Conservation (phyloP, 139 green algal species). For the Pleodorina starrii region DNA sequence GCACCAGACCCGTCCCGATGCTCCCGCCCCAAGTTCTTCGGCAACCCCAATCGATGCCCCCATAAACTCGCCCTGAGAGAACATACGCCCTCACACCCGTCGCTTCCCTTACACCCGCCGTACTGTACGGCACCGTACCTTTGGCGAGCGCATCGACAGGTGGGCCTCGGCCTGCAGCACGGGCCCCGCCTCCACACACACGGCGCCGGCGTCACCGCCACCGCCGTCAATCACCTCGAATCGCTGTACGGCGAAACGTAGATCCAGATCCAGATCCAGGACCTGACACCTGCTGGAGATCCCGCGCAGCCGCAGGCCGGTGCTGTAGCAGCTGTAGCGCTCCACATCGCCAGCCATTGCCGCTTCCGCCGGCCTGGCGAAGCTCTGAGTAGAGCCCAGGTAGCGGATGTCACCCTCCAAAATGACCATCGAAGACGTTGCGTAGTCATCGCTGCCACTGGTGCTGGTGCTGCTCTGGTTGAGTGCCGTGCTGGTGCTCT, state of each 20-base stretch:
- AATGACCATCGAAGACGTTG: not conserved
- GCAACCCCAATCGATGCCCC: no score
- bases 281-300: conserved; percentile 16
- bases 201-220: no score
- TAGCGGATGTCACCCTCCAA: not conserved
- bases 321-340: conserved; percentile 31
- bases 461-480: not conserved
- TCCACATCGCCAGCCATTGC: not conserved
- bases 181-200: not conserved
- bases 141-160: not conserved
- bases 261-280: not conserved
- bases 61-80: no score
- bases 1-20: no score
- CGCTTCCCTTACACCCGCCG: no score
- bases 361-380: not conserved
- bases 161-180: not conserved
- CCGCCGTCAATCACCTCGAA: not conserved
- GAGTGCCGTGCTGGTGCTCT: not conserved
- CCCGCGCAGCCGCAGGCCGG: not conserved
- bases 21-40: no score
- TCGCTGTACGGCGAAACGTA: not conserved
- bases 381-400: not conserved
- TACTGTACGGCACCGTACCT: no score
- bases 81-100: no score
- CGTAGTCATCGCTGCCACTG: no score